Evolutionary conservation across 108 stramenopile genomes (phyloP).

Genomic region (Skeletonema tropicum): DNA sequence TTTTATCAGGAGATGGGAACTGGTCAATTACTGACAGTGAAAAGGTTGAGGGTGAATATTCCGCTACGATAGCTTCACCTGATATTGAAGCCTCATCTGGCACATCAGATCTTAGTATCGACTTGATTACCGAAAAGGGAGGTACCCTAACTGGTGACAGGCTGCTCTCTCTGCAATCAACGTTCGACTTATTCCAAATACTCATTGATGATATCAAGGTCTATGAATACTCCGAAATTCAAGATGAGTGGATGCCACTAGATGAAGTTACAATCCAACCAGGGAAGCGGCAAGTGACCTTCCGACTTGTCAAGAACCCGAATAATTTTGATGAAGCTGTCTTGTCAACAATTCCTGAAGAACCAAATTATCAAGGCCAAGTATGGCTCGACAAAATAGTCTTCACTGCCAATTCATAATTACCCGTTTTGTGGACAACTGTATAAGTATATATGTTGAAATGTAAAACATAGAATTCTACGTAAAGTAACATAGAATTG

Average conservation of each 20-base stretch:
- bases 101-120: conserved; percentile 37
- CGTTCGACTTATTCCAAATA: conserved; percentile 36
- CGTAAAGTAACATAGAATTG: too few species aligned
- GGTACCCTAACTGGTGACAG: conserved; percentile 23
- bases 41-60: conserved; percentile 24
- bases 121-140: conserved; percentile 48
- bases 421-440: not conserved
- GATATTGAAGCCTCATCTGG: conserved; percentile 33
- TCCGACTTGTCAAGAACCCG: conserved; percentile 41
- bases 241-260: conserved; percentile 23
- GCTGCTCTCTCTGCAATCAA: conserved; percentile 26
- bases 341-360: conserved; percentile 25
- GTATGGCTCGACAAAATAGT: conserved; percentile 42
- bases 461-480: not conserved
- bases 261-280: conserved; percentile 35
- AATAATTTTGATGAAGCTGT: conserved; percentile 26
- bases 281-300: conserved; percentile 46
- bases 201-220: conserved; percentile 29
- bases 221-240: conserved; percentile 9
- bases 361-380: conserved; percentile 21
- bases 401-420: conserved; percentile 25
- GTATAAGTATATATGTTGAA: too few species aligned
- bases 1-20: conserved; percentile 35
- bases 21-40: conserved; percentile 42
- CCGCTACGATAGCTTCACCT: conserved; percentile 31